Conservation (phyloP, 768 basidiomycete genomes). For the Hygrocybe punicea region DNA sequence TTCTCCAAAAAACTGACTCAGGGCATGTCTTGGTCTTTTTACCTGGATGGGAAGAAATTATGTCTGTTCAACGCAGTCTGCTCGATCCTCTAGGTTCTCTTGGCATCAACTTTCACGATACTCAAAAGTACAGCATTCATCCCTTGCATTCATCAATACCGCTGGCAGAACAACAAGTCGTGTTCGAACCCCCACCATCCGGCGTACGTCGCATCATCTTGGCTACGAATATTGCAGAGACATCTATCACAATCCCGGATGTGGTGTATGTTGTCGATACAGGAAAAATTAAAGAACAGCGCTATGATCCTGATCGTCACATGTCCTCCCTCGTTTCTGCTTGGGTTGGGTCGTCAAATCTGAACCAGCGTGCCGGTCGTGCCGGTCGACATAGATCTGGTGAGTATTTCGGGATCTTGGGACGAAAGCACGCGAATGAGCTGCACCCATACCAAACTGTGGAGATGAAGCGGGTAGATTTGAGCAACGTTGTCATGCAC, state of each 20-base stretch:
- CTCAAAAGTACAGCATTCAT: conserved; percentile 63
- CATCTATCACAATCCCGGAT: conserved; percentile 91
- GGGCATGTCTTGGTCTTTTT: conserved; percentile 90
- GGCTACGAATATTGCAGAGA: conserved; percentile 94
- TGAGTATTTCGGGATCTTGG: conserved; percentile 84
- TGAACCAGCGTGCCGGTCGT: conserved; percentile 88
- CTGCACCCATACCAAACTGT: conserved; percentile 83
- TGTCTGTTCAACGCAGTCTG: conserved; percentile 63
- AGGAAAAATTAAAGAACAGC: conserved; percentile 82
- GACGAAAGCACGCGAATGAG: conserved; percentile 53
- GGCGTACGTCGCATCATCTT: conserved; percentile 87
- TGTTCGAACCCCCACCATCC: conserved; percentile 76
- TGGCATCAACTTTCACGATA: conserved; percentile 59
- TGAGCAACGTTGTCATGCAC: conserved; percentile 94
- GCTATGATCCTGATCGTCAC: conserved; percentile 84
- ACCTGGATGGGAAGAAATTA: conserved; percentile 93
- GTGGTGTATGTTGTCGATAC: conserved; percentile 93
- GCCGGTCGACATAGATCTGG: conserved; percentile 89
- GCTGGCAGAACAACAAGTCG: conserved; percentile 79
- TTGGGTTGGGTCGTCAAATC: conserved; percentile 87
- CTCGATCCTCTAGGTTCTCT: conserved; percentile 47
- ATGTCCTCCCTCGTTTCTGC: conserved; percentile 87
- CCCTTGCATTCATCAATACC: conserved; percentile 88
- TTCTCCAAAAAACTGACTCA: conserved; percentile 66
- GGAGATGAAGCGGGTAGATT: conserved; percentile 90